These are phyloP conservation scores for Davidsoniella eucalypti DNA, from an alignment of 2,329 filamentous ascomycete genomes.

Conservation along the genomic window DNA sequence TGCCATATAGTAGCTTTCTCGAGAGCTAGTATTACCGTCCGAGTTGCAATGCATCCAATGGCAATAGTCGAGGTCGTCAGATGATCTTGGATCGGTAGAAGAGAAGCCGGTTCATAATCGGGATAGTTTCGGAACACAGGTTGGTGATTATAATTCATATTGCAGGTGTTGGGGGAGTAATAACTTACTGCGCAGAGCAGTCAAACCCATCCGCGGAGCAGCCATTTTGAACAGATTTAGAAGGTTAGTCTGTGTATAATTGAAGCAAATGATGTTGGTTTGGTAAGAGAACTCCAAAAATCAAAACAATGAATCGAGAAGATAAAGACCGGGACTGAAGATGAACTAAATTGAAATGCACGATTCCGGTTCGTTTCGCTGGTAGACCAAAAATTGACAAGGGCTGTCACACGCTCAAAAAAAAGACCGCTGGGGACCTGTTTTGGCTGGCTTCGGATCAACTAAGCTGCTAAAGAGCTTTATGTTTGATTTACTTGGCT, in stretches of 20 bases:
- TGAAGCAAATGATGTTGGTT: not conserved
- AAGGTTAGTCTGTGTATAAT: not conserved
- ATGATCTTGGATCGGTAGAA: no score
- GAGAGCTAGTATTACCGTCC: no score
- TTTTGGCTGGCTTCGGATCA: no score
- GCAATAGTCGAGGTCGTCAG: no score
- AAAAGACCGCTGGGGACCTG: not conserved
- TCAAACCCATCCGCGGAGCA: constrained; percentile 39
- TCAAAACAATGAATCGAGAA: not conserved
- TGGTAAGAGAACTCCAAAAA: not conserved
- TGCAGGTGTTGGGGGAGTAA: no score
- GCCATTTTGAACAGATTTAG: constrained; percentile 28
- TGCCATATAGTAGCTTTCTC: no score
- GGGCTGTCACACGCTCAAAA: not conserved
- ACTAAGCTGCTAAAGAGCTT: no score
- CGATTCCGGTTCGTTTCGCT: no score
- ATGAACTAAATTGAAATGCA: not conserved
- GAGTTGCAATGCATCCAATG: no score
- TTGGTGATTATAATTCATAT: no score
- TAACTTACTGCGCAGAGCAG: constrained; percentile 37
- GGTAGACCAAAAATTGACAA: not conserved
- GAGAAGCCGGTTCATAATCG: no score
- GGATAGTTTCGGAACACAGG: no score
- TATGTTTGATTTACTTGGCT: not conserved
- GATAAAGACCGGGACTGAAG: not conserved